A percentile compares a stretch with the other conserved stretches of the same genome.
Evolutionary conservation across 208 protist species (phyloP).

Genomic region (Crithidia thermophila): DNA sequence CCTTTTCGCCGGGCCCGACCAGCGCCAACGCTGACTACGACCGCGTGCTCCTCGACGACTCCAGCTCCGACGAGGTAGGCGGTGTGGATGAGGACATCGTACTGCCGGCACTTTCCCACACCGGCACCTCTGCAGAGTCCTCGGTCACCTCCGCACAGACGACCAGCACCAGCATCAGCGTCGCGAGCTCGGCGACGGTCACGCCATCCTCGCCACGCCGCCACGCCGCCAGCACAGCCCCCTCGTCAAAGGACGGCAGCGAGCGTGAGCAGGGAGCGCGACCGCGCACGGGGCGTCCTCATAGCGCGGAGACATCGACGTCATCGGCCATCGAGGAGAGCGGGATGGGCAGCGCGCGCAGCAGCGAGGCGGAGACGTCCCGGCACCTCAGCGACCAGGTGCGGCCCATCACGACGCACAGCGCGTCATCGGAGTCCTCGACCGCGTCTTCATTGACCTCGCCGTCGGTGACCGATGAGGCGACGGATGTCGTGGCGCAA

Average conservation of each 20-base stretch:
- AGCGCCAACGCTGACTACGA: not conserved
- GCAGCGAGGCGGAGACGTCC: too few species aligned
- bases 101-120: not conserved
- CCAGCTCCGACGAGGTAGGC: not conserved
- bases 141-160: not conserved
- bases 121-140: too few species aligned
- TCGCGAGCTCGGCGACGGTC: not conserved
- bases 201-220: not conserved
- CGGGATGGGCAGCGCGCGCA: too few species aligned
- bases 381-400: too few species aligned
- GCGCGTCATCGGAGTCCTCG: not conserved
- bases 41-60: not conserved
- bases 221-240: too few species aligned
- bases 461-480: not conserved
- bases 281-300: too few species aligned
- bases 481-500: too few species aligned
- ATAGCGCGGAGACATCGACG: too few species aligned
- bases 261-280: too few species aligned
- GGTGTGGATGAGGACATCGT: slow-evolving; percentile 8
- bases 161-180: not conserved
- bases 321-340: too few species aligned
- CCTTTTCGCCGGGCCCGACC: not conserved
- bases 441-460: not conserved
- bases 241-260: too few species aligned
- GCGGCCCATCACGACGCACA: too few species aligned